Evolutionary conservation across 2,329 filamentous ascomycete genomes (phyloP), one percentile per base, ranked within the genome.

Genomic region (Botrytis sinoallii): DNA sequence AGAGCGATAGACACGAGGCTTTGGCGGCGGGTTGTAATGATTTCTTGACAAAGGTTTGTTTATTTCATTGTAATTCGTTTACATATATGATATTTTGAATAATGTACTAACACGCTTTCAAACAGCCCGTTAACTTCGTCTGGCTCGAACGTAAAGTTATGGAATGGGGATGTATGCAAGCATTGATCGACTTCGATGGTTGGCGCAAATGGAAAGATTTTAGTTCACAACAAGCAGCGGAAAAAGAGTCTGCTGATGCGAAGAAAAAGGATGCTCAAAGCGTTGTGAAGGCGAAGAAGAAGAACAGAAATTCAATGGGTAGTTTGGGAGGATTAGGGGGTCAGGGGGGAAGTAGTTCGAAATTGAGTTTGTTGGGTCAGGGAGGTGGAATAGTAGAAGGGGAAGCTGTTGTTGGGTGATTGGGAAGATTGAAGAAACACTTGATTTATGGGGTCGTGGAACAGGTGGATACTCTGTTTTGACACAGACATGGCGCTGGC

Each of bases 131-230:
- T 78, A 97, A 97, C 82, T 98, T 98, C 81, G 92, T 97, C 74
- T 99, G 95, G 95, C 89, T 99, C 40, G 94, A 98, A 82, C 90
- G 95, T 74, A 99, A 99, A 83, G 95, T 98, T 78, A 98, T 97
- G 84, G 96, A 99, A 86, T 99, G 96, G 96, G 96, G 96, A 73
- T 98, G 96, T 85, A 99, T 99, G 96, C 96, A 98, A 85, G 96
- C 96, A 16, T 88, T 99, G 38, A 98, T 99, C 80, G 96, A 99
- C 84, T 98, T 96, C 81, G 95, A 98, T 82, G 96, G 96, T 75
- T 99, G 96, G 96, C 90, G 95, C 72, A 94, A 94, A 83, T 99
- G 96, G 96, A 97, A 97, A 82, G 93, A 96, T 79, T 95, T 93
- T 80, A 66, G 61, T 29, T 57, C 44, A n/a, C 70, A 72, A 44